These are phyloP conservation scores for Juglanconis juglandina DNA, from an alignment of 2,329 filamentous ascomycete species.

Conservation along the genomic window DNA sequence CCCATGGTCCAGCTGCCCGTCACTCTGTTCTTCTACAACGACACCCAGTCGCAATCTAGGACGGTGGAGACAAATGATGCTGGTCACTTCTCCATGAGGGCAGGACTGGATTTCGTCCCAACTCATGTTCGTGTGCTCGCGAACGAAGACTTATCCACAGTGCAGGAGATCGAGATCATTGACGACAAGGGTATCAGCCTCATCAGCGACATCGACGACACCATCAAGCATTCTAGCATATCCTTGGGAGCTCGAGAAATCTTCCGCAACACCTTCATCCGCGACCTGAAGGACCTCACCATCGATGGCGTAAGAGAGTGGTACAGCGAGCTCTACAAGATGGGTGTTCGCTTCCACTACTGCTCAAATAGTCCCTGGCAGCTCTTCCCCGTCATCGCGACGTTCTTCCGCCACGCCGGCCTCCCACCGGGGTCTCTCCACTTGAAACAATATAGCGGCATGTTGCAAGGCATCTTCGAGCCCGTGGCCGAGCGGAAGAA, in stretches of 20 bases:
- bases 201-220: constrained; percentile 98
- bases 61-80: constrained; percentile 83
- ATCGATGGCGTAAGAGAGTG: constrained; percentile 87
- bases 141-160: constrained; percentile 78
- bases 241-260: constrained; percentile 84
- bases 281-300: constrained; percentile 75
- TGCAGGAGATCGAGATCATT: constrained; percentile 73
- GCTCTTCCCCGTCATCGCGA: constrained; percentile 82
- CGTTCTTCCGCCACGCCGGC: constrained; percentile 76
- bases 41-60: constrained; percentile 73
- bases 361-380: constrained; percentile 99
- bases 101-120: constrained; percentile 82
- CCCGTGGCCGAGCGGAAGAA: constrained; percentile 94
- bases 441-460: constrained; percentile 92
- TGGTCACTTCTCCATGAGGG: constrained; percentile 81
- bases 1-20: constrained; percentile 75
- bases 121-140: constrained; percentile 86
- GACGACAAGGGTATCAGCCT: constrained; percentile 79
- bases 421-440: constrained; percentile 88
- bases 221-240: constrained; percentile 93
- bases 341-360: constrained; percentile 90
- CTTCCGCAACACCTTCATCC: constrained; percentile 92
- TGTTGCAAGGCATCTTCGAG: constrained; percentile 97
- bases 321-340: constrained; percentile 73
- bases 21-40: constrained; percentile 94